phyloP scores from a whole-genome alignment of 257 asterid genomes.

The Nicotiana knightiana region DNA sequence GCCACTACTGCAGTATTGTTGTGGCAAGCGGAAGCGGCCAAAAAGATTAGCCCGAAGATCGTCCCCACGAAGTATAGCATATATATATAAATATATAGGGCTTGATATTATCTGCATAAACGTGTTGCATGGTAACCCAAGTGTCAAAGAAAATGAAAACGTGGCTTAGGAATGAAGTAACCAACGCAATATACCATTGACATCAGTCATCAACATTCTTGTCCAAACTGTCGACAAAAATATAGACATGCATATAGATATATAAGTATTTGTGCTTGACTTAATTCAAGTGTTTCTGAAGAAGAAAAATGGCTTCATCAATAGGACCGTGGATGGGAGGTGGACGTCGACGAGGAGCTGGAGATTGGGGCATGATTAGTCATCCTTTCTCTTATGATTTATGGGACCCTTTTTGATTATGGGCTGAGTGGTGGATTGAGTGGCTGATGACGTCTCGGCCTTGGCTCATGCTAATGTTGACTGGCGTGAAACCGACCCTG shows the following conservation, averaged over 20 bases:
- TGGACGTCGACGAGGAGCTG: too few relatives aligned
- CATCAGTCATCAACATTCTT: neutral
- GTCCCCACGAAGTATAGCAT: neutral
- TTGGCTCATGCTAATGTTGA: slow-evolving; percentile 31
- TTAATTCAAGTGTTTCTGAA: neutral
- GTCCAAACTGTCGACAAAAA: neutral
- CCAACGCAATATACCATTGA: neutral
- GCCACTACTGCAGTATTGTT: too few relatives aligned
- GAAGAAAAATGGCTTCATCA: neutral
- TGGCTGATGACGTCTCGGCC: slow-evolving; percentile 4
- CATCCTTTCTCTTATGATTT: neutral
- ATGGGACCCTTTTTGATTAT: neutral
- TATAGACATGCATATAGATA: neutral
- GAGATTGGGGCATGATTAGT: too few relatives aligned
- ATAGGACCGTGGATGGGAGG: neutral
- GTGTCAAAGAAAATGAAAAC: neutral
- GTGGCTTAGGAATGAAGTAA: neutral
- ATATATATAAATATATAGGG: neutral
- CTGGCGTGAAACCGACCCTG: slow-evolving; percentile 36
- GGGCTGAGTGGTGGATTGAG: neutral
- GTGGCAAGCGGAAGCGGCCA: too few relatives aligned
- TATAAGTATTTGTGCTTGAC: neutral
- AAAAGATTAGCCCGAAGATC: too few relatives aligned
- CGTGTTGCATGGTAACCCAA: neutral
- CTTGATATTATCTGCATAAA: neutral